These are phyloP conservation scores for Penicillium macrosclerotiorum DNA, from an alignment of 495 filamentous ascomycete species.

Conservation along the genomic window DNA sequence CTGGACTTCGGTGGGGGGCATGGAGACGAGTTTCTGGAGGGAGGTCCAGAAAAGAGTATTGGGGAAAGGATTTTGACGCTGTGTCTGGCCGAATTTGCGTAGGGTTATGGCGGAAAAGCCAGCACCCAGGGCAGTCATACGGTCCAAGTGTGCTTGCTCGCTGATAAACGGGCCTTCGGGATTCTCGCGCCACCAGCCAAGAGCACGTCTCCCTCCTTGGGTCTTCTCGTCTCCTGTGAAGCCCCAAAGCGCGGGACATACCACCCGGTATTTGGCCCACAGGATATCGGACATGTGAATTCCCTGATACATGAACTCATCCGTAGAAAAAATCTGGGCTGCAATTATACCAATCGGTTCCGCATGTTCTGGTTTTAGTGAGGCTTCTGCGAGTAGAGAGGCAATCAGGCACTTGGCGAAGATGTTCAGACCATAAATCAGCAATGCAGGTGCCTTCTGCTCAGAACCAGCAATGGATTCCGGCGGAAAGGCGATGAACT, in stretches of 20 bases:
- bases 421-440: slow-evolving; percentile 81
- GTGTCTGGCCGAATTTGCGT: slow-evolving; percentile 71
- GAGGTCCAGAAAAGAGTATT: slow-evolving; percentile 77
- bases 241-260: slow-evolving; percentile 86
- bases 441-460: slow-evolving; percentile 63
- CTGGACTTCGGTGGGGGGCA: slow-evolving; percentile 62
- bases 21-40: slow-evolving; percentile 69
- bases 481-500: slow-evolving; percentile 60
- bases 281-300: slow-evolving; percentile 78
- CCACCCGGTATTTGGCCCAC: slow-evolving; percentile 77
- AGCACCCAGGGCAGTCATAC: slow-evolving; percentile 80
- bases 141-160: slow-evolving; percentile 68
- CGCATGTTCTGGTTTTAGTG: slow-evolving; percentile 65
- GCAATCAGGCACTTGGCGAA: slow-evolving; percentile 74
- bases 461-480: slow-evolving; percentile 49
- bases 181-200: slow-evolving; percentile 73
- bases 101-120: slow-evolving; percentile 80
- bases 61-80: slow-evolving; percentile 71
- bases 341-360: slow-evolving; percentile 79
- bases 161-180: slow-evolving; percentile 51
- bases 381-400: slow-evolving; percentile 74
- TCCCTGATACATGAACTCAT: slow-evolving; percentile 66
- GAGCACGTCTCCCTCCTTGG: slow-evolving; percentile 58
- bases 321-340: slow-evolving; percentile 68
- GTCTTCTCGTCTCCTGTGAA: slow-evolving; percentile 75